Evolutionary conservation across 768 basidiomycete genomes (phyloP), one percentile per base, ranked within the genome.

Genomic region (Holtermannia corniformis): DNA sequence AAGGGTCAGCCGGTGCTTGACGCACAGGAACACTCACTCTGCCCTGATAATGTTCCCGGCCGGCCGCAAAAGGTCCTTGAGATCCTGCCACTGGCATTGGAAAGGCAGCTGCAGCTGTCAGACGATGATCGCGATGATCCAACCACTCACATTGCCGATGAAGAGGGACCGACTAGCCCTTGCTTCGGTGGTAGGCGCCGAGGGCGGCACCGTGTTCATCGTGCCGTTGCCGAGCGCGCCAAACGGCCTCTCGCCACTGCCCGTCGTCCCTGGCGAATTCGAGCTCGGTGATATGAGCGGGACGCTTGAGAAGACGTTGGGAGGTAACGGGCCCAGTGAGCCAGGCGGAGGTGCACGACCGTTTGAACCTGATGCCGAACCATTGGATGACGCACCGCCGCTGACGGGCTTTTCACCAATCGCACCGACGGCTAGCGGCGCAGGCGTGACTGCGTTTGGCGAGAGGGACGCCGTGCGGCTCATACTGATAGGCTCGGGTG

Each of bases 41-140:
- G 93, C 93, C 21, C 93, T 82, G 28, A 90, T 75, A 50, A 97
- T 85, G 19, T 85, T 82, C 16, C 93, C 92, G 1, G 87, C 89
- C 57, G 86, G 82, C 23, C 92, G 81, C 68, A 96, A 93, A 3
- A 96, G 78, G 72, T 96, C 92, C 73, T 97, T 96, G 42, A 99
- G 78, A 67, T 97, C 93, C 73, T 96, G 93, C 93, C 93, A 99
- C 74, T 73, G 32, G 71, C 51, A 72, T 67, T 14, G 60, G 56
- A 68, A 61, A 7, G 74, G 74, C 25, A 75, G 58, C 72, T 72
- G 47, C 2, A 14, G 1, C 43, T 22, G 44, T 40, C 16, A 47
- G 42, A 23, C 41, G n/a, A n/a, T 11, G 37, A n/a, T 41, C 37
- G 37, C 11, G 37, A 41, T 41, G n/a, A n/a, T n/a, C n/a, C n/a